Evolutionary conservation across 202 grass and related monocot species (phyloP).

Genomic region (Setaria italica): DNA sequence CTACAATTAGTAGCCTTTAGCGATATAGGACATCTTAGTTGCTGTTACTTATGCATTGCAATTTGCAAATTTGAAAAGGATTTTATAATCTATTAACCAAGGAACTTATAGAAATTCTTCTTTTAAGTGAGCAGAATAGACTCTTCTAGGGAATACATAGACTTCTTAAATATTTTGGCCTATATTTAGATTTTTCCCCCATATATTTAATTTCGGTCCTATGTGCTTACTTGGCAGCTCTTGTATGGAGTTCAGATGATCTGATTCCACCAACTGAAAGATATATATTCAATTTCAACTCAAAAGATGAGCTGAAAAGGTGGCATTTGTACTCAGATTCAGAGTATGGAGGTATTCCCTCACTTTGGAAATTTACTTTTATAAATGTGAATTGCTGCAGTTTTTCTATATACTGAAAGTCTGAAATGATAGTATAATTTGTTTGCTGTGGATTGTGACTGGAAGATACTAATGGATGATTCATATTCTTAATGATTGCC

Average conservation of each 20-base stretch:
- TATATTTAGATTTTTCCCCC: background rate
- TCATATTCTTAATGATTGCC: background rate
- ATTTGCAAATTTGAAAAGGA: background rate
- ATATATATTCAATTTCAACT: conserved; percentile 80
- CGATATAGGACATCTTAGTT: background rate
- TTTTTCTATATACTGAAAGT: conserved; percentile 13
- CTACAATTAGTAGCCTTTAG: background rate
- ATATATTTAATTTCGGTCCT: conserved; percentile 15
- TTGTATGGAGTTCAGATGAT: conserved; percentile 82
- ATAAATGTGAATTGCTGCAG: background rate
- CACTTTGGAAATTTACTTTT: conserved; percentile 2
- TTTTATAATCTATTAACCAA: background rate
- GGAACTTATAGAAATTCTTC: background rate
- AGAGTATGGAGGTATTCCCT: conserved; percentile 78
- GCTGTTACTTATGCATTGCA: background rate
- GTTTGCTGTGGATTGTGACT: conserved; percentile 3
- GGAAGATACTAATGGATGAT: conserved; percentile 27
- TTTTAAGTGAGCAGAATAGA: background rate
- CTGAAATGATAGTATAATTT: conserved; percentile 19
- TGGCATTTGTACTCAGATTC: conserved; percentile 97
- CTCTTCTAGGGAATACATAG: background rate
- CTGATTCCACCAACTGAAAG: conserved; percentile 82
- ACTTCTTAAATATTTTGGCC: background rate
- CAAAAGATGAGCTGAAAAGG: conserved; percentile 85
- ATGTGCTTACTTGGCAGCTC: conserved; percentile 57